Conservation (phyloP, 129 eudicot species). For the Saposhnikovia divaricata region DNA sequence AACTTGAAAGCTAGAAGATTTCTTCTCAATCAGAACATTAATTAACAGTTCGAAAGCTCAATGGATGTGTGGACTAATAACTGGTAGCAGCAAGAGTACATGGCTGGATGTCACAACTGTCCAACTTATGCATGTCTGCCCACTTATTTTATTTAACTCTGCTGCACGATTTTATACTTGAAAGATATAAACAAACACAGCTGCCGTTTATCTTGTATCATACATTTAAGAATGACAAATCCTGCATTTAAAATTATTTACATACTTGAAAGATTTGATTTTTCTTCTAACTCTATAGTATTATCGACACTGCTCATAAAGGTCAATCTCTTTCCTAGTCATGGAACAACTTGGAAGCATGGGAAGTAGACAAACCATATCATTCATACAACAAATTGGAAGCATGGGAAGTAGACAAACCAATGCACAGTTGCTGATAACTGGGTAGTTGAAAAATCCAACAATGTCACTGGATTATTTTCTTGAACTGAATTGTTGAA, state of each 20-base stretch:
- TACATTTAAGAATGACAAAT: neutral
- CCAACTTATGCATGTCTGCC: neutral
- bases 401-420: neutral
- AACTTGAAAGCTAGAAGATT: neutral
- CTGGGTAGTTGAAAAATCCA: neutral
- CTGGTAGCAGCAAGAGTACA: neutral
- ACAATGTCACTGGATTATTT: constrained; percentile 1
- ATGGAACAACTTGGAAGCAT: neutral
- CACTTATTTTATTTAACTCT: neutral
- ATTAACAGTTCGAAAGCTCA: neutral
- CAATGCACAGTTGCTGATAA: constrained; percentile 21
- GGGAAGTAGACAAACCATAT: constrained; percentile 4
- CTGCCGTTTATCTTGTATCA: neutral
- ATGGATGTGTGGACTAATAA: neutral
- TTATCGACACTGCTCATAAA: neutral
- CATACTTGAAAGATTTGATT: neutral
- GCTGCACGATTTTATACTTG: neutral
- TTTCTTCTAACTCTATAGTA: neutral
- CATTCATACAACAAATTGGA: neutral
- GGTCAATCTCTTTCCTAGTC: constrained; percentile 7
- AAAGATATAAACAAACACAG: neutral
- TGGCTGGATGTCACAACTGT: neutral
- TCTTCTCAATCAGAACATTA: neutral
- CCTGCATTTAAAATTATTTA: neutral
- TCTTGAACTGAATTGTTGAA: constrained; percentile 2